These are phyloP conservation scores for Cerioporus squamosus DNA, from an alignment of 1,284 basidiomycete species.

Conservation along the genomic window DNA sequence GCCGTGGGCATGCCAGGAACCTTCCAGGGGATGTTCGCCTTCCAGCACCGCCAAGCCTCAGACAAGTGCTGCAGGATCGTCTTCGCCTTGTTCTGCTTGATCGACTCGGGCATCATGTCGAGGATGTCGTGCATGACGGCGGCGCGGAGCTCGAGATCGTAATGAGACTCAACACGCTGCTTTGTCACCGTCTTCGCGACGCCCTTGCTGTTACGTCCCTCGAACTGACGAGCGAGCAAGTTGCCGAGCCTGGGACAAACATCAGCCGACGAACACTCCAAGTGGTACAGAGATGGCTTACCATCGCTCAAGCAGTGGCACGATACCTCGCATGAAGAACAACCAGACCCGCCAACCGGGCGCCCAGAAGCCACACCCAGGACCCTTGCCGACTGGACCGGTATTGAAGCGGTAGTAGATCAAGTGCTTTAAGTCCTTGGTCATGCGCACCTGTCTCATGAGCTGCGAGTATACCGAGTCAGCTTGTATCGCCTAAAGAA, in stretches of 20 bases:
- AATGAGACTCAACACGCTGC: slow-evolving; percentile 98
- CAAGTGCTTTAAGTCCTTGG: slow-evolving; percentile 98
- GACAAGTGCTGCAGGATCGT: slow-evolving; percentile 98
- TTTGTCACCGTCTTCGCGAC: slow-evolving; percentile 97
- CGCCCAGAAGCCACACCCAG: slow-evolving; percentile 99
- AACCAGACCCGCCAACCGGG: slow-evolving; percentile 99
- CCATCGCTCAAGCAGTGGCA: slow-evolving; percentile 96
- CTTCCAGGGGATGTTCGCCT: slow-evolving; percentile 99
- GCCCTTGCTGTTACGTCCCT: slow-evolving; percentile 96
- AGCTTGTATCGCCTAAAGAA: not conserved
- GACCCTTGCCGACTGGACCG: slow-evolving; percentile 98
- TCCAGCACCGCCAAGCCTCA: slow-evolving; percentile 99
- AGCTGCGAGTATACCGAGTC: slow-evolving; percentile 50
- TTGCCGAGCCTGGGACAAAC: slow-evolving; percentile 79
- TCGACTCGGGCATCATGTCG: slow-evolving; percentile 99
- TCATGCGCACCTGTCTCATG: slow-evolving; percentile 99
- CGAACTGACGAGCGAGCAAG: slow-evolving; percentile 96
- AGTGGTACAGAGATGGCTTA: slow-evolving; percentile 33
- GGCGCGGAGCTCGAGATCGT: slow-evolving; percentile 96
- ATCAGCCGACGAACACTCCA: not conserved
- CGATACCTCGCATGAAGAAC: slow-evolving; percentile 99
- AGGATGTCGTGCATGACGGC: slow-evolving; percentile 99
- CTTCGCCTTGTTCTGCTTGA: slow-evolving; percentile 99
- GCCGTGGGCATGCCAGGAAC: slow-evolving; percentile 97
- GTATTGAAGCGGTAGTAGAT: slow-evolving; percentile 99